Conservation (phyloP, 2,329 filamentous ascomycete species). For the Colletotrichum sublineola region DNA sequence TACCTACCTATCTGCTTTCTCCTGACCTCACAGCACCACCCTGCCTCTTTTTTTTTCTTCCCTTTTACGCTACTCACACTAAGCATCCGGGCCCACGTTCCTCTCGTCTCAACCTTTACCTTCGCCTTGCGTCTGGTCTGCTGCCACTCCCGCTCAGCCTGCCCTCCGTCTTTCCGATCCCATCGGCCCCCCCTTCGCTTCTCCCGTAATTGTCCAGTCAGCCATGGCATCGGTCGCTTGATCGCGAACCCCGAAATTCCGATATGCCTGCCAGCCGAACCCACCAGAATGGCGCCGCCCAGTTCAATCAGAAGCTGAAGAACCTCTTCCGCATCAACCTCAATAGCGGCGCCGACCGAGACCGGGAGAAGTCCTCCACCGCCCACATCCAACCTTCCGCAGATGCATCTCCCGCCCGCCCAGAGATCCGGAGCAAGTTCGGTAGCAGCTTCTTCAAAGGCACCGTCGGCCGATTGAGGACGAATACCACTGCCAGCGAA, state of each 20-base stretch:
- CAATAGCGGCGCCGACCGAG: conserved; percentile 54
- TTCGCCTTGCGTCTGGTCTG: conserved; percentile 15
- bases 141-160: conserved; percentile 16
- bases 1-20: conserved; percentile 6
- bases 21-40: conserved; percentile 17
- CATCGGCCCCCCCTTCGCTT: conserved; percentile 27
- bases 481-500: conserved; percentile 91
- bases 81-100: conserved; percentile 29
- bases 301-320: conserved; percentile 77
- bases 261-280: conserved; percentile 68
- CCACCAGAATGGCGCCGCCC: conserved; percentile 63
- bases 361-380: conserved; percentile 54
- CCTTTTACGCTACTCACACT: conserved; percentile 10
- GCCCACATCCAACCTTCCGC: conserved; percentile 56
- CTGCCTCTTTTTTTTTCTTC: neutral
- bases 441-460: conserved; percentile 91
- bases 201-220: conserved; percentile 40
- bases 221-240: conserved; percentile 55
- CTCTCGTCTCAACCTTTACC: conserved; percentile 20
- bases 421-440: conserved; percentile 71
- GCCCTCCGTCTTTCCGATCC: conserved; percentile 31
- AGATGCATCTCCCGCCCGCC: conserved; percentile 45
- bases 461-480: conserved; percentile 87
- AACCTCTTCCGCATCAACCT: conserved; percentile 79
- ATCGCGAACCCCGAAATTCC: conserved; percentile 42